Evolutionary conservation across 176 grass and related monocot species (phyloP), one percentile per base, ranked within the genome.

Genomic region (Musa beccarii): DNA sequence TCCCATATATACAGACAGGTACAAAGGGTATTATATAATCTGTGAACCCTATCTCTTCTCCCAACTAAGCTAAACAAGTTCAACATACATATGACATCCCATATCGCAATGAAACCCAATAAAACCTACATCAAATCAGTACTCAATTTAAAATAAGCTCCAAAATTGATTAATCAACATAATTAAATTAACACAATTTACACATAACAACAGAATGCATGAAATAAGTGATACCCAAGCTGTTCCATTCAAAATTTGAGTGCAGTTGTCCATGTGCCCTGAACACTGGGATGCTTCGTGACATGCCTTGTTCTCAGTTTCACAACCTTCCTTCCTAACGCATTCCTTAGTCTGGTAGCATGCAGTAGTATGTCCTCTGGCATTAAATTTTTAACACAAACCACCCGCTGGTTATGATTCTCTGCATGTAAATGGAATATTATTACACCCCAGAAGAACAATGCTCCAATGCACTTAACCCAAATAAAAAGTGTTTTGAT

Each of bases 271-370:
- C 90, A 93, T 43, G 88, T 93, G 20, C 94, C 94, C 72, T 93
- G 94, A 72, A 90, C 88, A 13, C 88, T 91, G 1, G 88, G 94
- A 11, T 80, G 88, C 34, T 90, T 97, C 0, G 88, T 93, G 4
- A 91, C 90, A 23, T 93, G 90, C 9, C 94, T 84, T 16, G 90
- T 90, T 81, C 87, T 85, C 71, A 97, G 85, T 78, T 93, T 97
- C 67, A 97, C 83, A 8, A 91, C 94, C 77, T 97, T 90, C 76
- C 94, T 85, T 14, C 94, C 94, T 59, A 93, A 67, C 16, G 94
- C 82, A 75, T 92, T 90, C 78, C 88, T 89, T 26, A 97, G 75
- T 82, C 88, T 84, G n/a, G 80, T 97, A 15, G 94, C 86, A 69
- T 97, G 94, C 75, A 93, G 65, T 19, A 93, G 71, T 68, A 93